Conservation (phyloP, 2,329 filamentous ascomycete genomes). For the Aspergillus sp. region DNA sequence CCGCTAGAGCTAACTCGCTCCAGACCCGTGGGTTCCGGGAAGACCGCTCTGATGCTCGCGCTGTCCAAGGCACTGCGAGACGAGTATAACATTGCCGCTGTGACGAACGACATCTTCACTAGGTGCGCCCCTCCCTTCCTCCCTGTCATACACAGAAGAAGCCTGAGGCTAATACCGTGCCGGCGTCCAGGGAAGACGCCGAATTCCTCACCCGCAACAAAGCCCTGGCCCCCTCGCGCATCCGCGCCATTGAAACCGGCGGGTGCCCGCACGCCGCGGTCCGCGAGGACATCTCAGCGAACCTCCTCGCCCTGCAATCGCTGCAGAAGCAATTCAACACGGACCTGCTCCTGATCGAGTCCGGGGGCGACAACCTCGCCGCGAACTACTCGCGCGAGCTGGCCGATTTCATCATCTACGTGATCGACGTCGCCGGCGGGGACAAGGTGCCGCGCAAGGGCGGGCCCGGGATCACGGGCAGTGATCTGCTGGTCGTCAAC, state of each 20-base stretch:
- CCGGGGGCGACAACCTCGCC: constrained; percentile 89
- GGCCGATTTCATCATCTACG: constrained; percentile 96
- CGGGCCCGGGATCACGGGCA: constrained; percentile 93
- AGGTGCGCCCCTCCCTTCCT: constrained; percentile 31
- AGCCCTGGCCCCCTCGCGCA: constrained; percentile 72
- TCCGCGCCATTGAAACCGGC: constrained; percentile 93
- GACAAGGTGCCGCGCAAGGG: constrained; percentile 97
- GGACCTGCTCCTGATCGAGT: constrained; percentile 87
- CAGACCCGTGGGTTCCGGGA: constrained; percentile 91
- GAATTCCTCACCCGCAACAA: constrained; percentile 86
- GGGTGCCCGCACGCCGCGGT: constrained; percentile 96
- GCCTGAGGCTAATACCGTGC: constrained; percentile 5
- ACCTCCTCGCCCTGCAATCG: constrained; percentile 84
- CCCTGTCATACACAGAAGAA: constrained; percentile 4
- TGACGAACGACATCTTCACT: constrained; percentile 99
- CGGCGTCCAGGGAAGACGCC: constrained; percentile 90
- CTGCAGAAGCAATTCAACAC: constrained; percentile 71
- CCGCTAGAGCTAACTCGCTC: neutral
- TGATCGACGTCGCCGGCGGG: constrained; percentile 92
- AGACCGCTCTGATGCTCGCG: constrained; percentile 92
- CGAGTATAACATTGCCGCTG: constrained; percentile 77
- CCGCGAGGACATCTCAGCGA: constrained; percentile 89
- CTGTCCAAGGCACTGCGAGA: constrained; percentile 77
- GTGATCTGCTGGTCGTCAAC: constrained; percentile 86
- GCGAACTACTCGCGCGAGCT: constrained; percentile 94